Evolutionary conservation across 1,284 basidiomycete genomes (phyloP).

Genomic region (Cryptococcus jaspeensis): DNA sequence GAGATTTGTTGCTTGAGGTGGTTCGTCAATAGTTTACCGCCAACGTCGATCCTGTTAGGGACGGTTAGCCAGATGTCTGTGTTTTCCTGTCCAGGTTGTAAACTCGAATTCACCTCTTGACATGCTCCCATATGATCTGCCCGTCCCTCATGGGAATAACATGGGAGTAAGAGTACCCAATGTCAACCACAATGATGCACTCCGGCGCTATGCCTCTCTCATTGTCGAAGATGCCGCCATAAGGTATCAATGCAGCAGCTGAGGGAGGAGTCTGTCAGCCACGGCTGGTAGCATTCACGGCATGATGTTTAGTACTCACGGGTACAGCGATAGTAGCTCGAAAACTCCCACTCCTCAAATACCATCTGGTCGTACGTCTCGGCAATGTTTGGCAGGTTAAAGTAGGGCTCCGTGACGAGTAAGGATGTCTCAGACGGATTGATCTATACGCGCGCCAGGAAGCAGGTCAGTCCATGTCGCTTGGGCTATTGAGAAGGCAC

Average conservation of each 20-base stretch:
- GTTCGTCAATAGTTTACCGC: conserved; percentile 91
- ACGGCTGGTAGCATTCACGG: not conserved
- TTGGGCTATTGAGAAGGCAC: conserved; percentile 24
- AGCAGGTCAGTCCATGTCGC: not conserved
- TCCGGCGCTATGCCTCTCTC: conserved; percentile 61
- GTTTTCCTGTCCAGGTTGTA: not conserved
- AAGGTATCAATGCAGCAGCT: conserved; percentile 76
- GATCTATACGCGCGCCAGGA: conserved; percentile 55
- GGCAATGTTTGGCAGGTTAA: conserved; percentile 87
- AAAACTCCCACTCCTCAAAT: conserved; percentile 94
- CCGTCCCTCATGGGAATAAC: conserved; percentile 78
- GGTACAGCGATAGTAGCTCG: conserved; percentile 73
- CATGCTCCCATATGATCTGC: conserved; percentile 71
- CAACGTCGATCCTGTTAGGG: conserved; percentile 75
- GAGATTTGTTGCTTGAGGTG: conserved; percentile 90
- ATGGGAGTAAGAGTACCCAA: conserved; percentile 90
- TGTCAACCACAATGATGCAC: conserved; percentile 79
- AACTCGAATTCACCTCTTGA: conserved; percentile 63
- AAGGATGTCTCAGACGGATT: conserved; percentile 69
- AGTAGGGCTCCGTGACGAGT: conserved; percentile 88
- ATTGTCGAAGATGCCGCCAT: conserved; percentile 63
- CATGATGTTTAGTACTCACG: conserved; percentile 57
- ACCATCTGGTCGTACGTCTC: conserved; percentile 89
- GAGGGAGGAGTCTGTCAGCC: conserved; percentile 1
- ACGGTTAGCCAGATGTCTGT: not conserved